Evolutionary conservation across 2,329 filamentous ascomycete species (phyloP), one percentile per base, ranked within the genome.

Genomic region (Pseudonectria foliicola): DNA sequence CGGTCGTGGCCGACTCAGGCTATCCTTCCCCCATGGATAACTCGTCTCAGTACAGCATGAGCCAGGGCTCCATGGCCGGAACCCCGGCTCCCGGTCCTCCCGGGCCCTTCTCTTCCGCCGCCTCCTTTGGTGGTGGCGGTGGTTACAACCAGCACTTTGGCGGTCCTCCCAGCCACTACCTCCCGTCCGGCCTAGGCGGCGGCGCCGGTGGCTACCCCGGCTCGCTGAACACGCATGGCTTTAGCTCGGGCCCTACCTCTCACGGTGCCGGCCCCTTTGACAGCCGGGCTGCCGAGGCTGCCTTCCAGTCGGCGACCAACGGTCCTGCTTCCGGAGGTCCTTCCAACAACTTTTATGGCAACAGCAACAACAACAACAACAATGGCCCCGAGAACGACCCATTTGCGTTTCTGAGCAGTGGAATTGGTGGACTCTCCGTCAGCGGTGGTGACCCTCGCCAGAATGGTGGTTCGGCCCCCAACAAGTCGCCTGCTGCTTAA

Each of bases 1-100:
- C 90, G 12, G 85, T 98, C 33, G 87, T 96, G 38, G 90, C 90
- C 21, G 92, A 96, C 61, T 90, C 88, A 26, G 86, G 85, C 28
- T 95, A 92, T 64, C 83, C 86, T 11, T 89, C 86, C 10, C 82
- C 85, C 13, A 94, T 95, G 83, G 88, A 95, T 43, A 80, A 83
- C 31, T 77, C 83, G 2, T 83, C 85, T 21, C 81, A 79, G 56
- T 95, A 90, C 56, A 79, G 80, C 50, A 92, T 93, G 84, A 83
- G 80, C 34, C 85, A 86, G 39, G 83, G 79, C 36, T 88, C 85
- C n/a, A 93, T 95, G 79, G 77, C 77, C 33, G 86, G 84, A 45
- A 88, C 79, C 23, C 82, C 85, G 16, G 87, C 83, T 8, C 85
- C 85, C 10, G 87, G 77, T 15, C 79, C 83, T 8, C 85, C 85